These are phyloP conservation scores for Ogataea polymorpha DNA, from an alignment of 805 yeast genomes.

Conservation along the genomic window DNA sequence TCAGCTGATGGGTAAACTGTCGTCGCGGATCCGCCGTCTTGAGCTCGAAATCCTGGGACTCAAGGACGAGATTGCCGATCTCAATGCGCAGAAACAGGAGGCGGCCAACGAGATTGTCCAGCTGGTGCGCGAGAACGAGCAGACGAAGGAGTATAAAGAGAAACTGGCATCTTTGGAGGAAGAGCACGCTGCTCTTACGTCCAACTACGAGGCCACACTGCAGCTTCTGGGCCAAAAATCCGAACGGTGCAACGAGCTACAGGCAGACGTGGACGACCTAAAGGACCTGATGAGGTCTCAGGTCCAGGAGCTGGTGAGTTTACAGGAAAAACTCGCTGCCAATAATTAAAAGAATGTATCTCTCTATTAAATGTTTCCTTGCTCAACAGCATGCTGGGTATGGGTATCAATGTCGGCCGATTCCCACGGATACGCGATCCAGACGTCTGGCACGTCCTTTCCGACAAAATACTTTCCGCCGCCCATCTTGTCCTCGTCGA, in stretches of 20 bases:
- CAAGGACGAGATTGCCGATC: constrained; percentile 56
- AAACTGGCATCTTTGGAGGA: constrained; percentile 22
- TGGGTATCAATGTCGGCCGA: constrained; percentile 77
- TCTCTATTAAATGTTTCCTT: constrained; percentile 49
- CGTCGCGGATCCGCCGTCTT: constrained; percentile 70
- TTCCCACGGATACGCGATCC: constrained; percentile 95
- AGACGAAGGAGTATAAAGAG: constrained; percentile 33
- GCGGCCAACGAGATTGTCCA: constrained; percentile 67
- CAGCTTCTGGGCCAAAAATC: constrained; percentile 82
- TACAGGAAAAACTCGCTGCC: constrained; percentile 39
- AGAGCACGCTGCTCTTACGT: constrained; percentile 17
- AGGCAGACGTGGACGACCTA: constrained; percentile 84
- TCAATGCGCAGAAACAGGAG: constrained; percentile 56
- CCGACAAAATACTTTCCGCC: constrained; percentile 72
- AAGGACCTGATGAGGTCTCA: constrained; percentile 81
- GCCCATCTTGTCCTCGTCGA: constrained; percentile 60
- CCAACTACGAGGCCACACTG: constrained; percentile 46
- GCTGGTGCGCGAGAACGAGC: constrained; percentile 54
- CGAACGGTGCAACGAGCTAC: constrained; percentile 79
- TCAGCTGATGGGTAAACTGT: constrained; percentile 72
- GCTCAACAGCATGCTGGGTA: constrained; percentile 59
- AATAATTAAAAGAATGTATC: background rate
- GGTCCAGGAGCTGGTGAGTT: constrained; percentile 78
- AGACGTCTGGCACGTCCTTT: constrained; percentile 66
- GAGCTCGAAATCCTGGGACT: constrained; percentile 72